Conservation (phyloP, 108 stramenopile genomes). For the Cyclotella choctawhatcheeana region DNA sequence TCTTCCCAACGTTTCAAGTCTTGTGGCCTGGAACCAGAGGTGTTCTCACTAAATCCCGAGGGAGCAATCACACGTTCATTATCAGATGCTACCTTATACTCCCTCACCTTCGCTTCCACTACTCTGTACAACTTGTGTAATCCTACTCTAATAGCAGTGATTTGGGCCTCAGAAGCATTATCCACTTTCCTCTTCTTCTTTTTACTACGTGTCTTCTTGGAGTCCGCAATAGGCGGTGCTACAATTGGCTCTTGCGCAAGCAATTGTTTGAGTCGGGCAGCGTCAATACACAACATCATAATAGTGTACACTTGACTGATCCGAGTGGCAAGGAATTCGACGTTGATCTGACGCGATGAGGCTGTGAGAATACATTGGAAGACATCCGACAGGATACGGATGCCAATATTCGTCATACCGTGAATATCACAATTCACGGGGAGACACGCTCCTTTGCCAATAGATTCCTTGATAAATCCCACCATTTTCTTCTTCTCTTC, state of each 20-base stretch:
- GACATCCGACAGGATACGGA: neutral
- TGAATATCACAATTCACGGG: neutral
- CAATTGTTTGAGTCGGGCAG: neutral
- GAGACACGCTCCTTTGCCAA: neutral
- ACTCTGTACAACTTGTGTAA: neutral
- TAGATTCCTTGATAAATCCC: neutral
- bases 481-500: neutral
- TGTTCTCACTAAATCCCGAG: neutral
- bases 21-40: neutral
- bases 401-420: neutral
- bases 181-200: neutral
- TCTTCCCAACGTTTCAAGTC: neutral
- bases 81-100: neutral
- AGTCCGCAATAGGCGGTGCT: neutral
- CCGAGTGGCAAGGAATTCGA: neutral
- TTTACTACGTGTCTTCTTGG: neutral
- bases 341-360: neutral
- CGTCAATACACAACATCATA: neutral
- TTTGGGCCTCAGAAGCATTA: neutral
- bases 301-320: neutral
- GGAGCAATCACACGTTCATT: neutral
- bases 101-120: neutral
- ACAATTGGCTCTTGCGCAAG: neutral
- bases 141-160: neutral
- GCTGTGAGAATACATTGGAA: neutral